phyloP scores from a whole-genome alignment of 148 eudicot genomes.

The Rhododendron vialii region DNA sequence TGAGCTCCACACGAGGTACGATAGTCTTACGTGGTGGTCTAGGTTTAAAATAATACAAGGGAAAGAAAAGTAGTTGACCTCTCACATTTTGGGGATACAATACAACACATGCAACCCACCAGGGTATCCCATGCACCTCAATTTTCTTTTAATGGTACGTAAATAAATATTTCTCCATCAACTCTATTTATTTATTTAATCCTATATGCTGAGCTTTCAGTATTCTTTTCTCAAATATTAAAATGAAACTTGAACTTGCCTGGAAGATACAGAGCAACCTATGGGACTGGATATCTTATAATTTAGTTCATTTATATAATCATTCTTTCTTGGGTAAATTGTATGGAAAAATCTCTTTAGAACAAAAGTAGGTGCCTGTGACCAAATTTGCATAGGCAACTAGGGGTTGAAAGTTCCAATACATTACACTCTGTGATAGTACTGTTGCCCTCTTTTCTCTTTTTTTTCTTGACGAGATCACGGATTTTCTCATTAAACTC shows the following conservation, averaged over 20 bases:
- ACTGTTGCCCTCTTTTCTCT: background rate
- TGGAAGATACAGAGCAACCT: background rate
- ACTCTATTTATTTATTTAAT: background rate
- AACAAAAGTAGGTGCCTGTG: background rate
- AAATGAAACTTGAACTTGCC: background rate
- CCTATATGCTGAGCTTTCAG: background rate
- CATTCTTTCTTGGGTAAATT: background rate
- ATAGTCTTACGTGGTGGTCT: no score
- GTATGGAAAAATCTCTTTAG: background rate
- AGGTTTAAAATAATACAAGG: background rate
- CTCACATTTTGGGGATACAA: background rate
- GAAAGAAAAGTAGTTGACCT: background rate
- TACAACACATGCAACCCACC: background rate
- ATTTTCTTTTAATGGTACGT: background rate
- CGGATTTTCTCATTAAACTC: no score
- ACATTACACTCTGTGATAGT: background rate
- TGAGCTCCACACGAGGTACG: no score
- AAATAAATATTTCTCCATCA: background rate
- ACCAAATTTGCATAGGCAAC: slow-evolving; percentile 2
- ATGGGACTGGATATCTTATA: background rate
- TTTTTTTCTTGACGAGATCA: no score
- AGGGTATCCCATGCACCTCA: background rate
- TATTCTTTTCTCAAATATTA: background rate
- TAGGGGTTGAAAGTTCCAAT: background rate
- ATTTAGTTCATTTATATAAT: no score